Percentiles rank a stretch among this genome's conserved stretches.
Evolutionary conservation across 192 early-diverging fungal species (phyloP).

Genomic region (Backusella circina): DNA sequence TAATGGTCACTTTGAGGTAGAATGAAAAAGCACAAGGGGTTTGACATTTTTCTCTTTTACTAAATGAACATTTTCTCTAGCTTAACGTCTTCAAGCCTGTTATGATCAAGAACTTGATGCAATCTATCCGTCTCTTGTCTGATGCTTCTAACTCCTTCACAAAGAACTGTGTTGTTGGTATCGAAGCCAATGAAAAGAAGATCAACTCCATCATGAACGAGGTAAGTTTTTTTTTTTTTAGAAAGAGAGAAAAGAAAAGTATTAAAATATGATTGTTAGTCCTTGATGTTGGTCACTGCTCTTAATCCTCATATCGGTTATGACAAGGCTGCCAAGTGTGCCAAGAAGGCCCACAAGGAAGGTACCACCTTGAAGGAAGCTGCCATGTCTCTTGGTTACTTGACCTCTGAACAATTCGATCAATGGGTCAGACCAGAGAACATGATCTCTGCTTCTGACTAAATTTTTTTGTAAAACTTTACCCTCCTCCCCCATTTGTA

Average conservation of each 20-base stretch:
- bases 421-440: slow-evolving; percentile 93
- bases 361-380: slow-evolving; percentile 86
- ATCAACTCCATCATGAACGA: slow-evolving; percentile 84
- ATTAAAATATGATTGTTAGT: slow-evolving; percentile 18
- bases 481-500: background rate
- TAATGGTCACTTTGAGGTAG: slow-evolving; percentile 95
- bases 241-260: background rate
- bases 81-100: slow-evolving; percentile 99
- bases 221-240: background rate
- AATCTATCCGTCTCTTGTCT: slow-evolving; percentile 84
- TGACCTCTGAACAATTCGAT: slow-evolving; percentile 91
- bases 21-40: background rate
- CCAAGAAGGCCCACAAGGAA: slow-evolving; percentile 59
- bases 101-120: slow-evolving; percentile 96
- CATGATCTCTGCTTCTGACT: slow-evolving; percentile 52
- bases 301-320: slow-evolving; percentile 96
- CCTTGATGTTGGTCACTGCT: slow-evolving; percentile 97
- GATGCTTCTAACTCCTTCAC: slow-evolving; percentile 92
- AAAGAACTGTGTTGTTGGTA: slow-evolving; percentile 94
- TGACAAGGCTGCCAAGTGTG: slow-evolving; percentile 88
- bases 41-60: background rate
- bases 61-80: slow-evolving; percentile 31
- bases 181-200: slow-evolving; percentile 88
- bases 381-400: slow-evolving; percentile 80
- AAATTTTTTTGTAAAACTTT: slow-evolving; percentile 2